These are phyloP conservation scores for Mediolabrus comicus DNA, from an alignment of 108 stramenopile species.

Conservation along the genomic window DNA sequence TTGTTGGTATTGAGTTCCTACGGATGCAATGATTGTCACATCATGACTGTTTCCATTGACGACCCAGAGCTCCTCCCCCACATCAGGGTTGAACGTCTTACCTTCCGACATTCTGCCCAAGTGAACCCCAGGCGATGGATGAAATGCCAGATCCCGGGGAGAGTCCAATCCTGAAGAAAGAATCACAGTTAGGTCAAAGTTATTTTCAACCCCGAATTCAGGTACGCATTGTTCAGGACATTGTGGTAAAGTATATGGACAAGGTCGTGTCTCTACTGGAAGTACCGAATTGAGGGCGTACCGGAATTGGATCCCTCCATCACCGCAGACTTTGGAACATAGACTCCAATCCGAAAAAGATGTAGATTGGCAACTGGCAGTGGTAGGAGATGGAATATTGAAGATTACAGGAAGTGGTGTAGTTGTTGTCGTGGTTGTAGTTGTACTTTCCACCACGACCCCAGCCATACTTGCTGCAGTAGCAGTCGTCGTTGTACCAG, in stretches of 20 bases:
- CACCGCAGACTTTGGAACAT: conserved; percentile 46
- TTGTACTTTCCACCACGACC: not conserved
- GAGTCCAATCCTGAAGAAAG: conserved; percentile 16
- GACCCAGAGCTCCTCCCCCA: conserved; percentile 52
- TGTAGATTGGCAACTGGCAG: not conserved
- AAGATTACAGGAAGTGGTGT: too few relatives aligned
- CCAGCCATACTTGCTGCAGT: not conserved
- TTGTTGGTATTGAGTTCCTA: conserved; percentile 25
- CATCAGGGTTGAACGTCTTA: conserved; percentile 20
- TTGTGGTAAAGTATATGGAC: conserved; percentile 3
- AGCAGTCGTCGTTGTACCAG: not conserved
- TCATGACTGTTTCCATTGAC: conserved; percentile 48
- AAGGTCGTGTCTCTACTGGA: conserved; percentile 5
- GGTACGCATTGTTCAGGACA: conserved; percentile 24
- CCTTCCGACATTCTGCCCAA: conserved; percentile 41
- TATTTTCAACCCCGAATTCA: conserved; percentile 20
- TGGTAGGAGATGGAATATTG: not conserved
- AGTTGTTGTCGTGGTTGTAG: not conserved
- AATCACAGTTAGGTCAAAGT: not conserved
- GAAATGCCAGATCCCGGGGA: conserved; percentile 33
- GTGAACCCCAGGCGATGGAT: conserved; percentile 57
- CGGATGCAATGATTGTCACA: conserved; percentile 41
- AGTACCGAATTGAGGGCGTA: not conserved
- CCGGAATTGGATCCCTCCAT: conserved; percentile 39
- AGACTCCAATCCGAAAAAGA: conserved; percentile 45